Base-by-base conservation (phyloP, 768 basidiomycete species). In the Clitopilus passeckerianus region DNA sequence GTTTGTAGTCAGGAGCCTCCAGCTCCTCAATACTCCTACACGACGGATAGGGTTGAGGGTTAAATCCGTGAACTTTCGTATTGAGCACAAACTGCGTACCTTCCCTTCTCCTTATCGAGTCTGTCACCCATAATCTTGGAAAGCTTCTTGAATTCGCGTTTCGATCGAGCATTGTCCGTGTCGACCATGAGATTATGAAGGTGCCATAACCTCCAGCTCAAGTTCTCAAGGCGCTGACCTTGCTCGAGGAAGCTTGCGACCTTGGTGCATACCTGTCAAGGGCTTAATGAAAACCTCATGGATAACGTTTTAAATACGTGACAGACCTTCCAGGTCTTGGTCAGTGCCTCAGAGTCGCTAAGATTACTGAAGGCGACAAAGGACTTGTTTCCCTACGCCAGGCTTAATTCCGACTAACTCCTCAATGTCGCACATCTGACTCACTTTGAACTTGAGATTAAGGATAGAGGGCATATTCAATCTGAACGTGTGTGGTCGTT, bases 281-380 rank as follows among this genome's bases (percentile, higher is more conserved):
- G 20, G n/a, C 46, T 50, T 23, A 22, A 57, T 55, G 37, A 62
- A 53, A 34, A 23, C 5, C 8, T 55, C 35, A 10, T 34, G 41
- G 50, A n/a, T 35, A 5, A 34, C 33, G 22, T 14, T 6, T 14
- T 60, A 55, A 60, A 52, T 55, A 59, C 54, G 33, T 52, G 50
- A 70, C 74, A 57, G 4, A 90, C 92, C 83, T 93, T 93, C 92
- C 92, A 94, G 65, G 92, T 94, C 80, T 86, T 90, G 56, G 92
- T 91, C 71, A 94, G 77, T 59, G 90, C 82, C 71, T 94, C 92
- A 57, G 84, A 79, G 77, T 94, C 92, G 76, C 83, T 77, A 75
- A 94, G 83, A 77, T 93, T 91, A 72, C 89, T 90, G 77, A 94
- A 94, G 61, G 92, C 91, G 73, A 93, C 90, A 72, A 94, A 94